These are phyloP conservation scores for Pichia nakasei DNA, from an alignment of 805 yeast genomes.

Conservation along the genomic window DNA sequence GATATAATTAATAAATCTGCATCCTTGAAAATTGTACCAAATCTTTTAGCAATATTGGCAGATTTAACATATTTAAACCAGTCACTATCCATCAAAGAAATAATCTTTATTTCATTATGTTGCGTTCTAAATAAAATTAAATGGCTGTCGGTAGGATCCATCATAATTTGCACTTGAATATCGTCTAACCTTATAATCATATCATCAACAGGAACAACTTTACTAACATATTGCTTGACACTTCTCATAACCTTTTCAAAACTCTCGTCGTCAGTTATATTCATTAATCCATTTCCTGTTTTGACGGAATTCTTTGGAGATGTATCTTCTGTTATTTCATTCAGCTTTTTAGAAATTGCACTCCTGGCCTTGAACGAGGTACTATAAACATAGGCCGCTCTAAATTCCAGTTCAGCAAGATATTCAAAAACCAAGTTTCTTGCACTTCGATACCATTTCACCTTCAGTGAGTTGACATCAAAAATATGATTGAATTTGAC, in stretches of 20 bases:
- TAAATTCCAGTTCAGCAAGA: constrained; percentile 37
- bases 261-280: constrained; percentile 15
- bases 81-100: constrained; percentile 45
- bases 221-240: constrained; percentile 26
- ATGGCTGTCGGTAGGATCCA: constrained; percentile 42
- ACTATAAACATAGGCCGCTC: constrained; percentile 35
- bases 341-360: constrained; percentile 6
- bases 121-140: constrained; percentile 70
- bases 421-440: constrained; percentile 59
- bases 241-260: constrained; percentile 47
- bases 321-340: neutral
- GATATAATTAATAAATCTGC: constrained; percentile 67
- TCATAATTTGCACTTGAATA: constrained; percentile 73
- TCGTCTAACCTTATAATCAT: constrained; percentile 60
- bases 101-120: constrained; percentile 53
- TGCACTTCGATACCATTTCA: constrained; percentile 70
- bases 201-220: constrained; percentile 37
- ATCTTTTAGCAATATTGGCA: constrained; percentile 50
- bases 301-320: neutral
- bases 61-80: constrained; percentile 10
- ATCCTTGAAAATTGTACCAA: constrained; percentile 56
- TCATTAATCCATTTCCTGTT: neutral
- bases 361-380: constrained; percentile 23
- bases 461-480: constrained; percentile 58
- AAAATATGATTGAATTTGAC: constrained; percentile 53